Base-by-base conservation (phyloP, 345 rosid species). In the Euphorbia tirucalli region DNA sequence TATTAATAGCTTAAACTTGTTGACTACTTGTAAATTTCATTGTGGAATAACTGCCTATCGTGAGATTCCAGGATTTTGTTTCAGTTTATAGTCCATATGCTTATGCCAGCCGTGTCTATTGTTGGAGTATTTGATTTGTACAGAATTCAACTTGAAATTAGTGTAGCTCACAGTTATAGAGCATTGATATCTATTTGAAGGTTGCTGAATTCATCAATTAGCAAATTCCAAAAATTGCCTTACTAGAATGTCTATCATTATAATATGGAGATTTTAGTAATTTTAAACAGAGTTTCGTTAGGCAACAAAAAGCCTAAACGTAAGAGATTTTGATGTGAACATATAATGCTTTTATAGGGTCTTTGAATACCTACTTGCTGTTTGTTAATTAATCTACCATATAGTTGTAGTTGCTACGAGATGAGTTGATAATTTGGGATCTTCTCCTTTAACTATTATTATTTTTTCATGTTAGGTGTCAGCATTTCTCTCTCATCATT, bases 401-500 rank as follows among this genome's bases (percentile, higher is more conserved):
- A 4, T 15, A 28, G 39, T 27, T 24, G 31, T 16, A 58, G 32
- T 58, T 65, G 16, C 1, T 35, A 41, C 1, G 28, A 27, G 39
- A 59, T 44, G n/a, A 66, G 61, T 67, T 65, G 46, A 19, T 46
- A 39, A 39, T 76, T 48, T 65, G 27, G 35, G 25, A 60, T 43
- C 65, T 58, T 11, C 60, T 49, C 44, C 28, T 49, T 39, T 30
- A 24, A 56, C 15, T 56, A 19, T 59, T 8, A 30, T 61, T 16
- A 46, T 76, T 66, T 68, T 67, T 55, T 71, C 69, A 59, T 71
- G 21, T 75, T 65, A 95, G 99, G 94, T 95, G 75, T 90, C 99
- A 55, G 99, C 99, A 77, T 95, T 92, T 83, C 97, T 95, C 66
- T 80, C 90, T 44, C 82, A 92, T 76, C 83, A 88, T 80, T 95